These are phyloP conservation scores for Colletotrichum chrysophilum DNA, from an alignment of 2,329 filamentous ascomycete genomes.

Conservation along the genomic window DNA sequence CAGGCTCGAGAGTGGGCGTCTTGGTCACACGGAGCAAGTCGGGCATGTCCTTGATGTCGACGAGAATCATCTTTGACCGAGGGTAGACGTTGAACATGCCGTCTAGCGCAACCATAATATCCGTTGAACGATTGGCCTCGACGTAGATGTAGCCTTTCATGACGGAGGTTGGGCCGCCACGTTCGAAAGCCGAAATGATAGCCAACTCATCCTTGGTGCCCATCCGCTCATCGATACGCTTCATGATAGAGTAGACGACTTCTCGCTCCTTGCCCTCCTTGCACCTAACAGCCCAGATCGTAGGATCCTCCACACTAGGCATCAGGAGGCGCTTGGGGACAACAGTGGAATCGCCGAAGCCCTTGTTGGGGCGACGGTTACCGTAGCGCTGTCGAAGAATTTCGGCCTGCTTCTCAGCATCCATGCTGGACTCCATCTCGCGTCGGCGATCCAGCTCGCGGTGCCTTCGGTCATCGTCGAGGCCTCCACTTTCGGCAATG, in stretches of 20 bases:
- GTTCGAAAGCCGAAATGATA: constrained; percentile 92
- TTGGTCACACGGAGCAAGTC: constrained; percentile 92
- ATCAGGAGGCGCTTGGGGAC: constrained; percentile 87
- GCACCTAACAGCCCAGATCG: constrained; percentile 93
- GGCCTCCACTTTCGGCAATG: constrained; percentile 76
- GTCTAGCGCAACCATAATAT: constrained; percentile 83
- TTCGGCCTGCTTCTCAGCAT: constrained; percentile 92
- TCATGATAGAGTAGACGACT: constrained; percentile 85
- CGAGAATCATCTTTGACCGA: constrained; percentile 82
- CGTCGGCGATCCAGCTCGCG: constrained; percentile 92
- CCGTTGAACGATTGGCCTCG: constrained; percentile 85
- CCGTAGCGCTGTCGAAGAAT: constrained; percentile 88
- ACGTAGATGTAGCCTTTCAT: constrained; percentile 98
- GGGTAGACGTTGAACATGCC: constrained; percentile 90
- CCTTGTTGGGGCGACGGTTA: constrained; percentile 70
- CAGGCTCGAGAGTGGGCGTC: constrained; percentile 82
- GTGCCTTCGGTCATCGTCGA: constrained; percentile 90
- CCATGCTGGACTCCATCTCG: constrained; percentile 85
- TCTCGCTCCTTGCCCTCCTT: constrained; percentile 96
- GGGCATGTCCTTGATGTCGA: constrained; percentile 97
- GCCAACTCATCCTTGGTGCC: constrained; percentile 80
- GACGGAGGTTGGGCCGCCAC: constrained; percentile 74
- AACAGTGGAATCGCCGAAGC: constrained; percentile 72
- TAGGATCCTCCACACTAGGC: constrained; percentile 92
- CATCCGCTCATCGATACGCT: constrained; percentile 81